Base-by-base conservation (phyloP, 306 rosid species). In the Pachyrhizus erosus region DNA sequence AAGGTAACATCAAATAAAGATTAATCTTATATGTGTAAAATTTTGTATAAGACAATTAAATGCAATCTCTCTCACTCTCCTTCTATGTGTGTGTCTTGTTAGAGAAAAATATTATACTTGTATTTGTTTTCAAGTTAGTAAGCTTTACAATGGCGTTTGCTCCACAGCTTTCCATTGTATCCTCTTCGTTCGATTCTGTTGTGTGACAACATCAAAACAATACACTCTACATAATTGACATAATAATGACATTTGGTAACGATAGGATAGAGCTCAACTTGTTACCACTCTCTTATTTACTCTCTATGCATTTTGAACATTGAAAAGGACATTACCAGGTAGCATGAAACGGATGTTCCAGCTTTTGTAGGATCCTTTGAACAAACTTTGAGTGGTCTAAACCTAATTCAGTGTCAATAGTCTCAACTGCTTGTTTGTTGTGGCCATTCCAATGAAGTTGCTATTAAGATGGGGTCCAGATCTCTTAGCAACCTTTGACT, bases 271-370 rank as follows among this genome's bases (percentile, higher is more conserved):
- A 31, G 48, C n/a, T 73, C 46, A 31, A 49, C 20, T 74, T 74
- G 67, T 52, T 34, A 37, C 51, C 27, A 13, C 23, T 34, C n/a
- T 18, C 34, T 74, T 23, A 52, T 51, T 51, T 12, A 31, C 18
- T 75, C 33, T 75, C 15, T 12, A 13, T 54, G 24, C 33, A 75
- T 54, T 24, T 55, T 58, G 18, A 55, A 55, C 68, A 75, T 75
- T 29, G 69, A 75, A 75, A 75, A 75, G 55, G 80, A 75, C 70
- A 3, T 48, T 23, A 75, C 80, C 39, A 24, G 4, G 79, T 34
- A 75, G 79, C 54, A 75, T 14, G 39, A 75, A 55, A 39, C 24
- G 54, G 68, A 57, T 75, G 69, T 55, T 75, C 68, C 51, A 21
- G 14, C 64, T 31, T 73, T 49, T 34, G 51, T 18, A 43, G 27